These are phyloP conservation scores for Pseudogymnoascus sp. DNA, from an alignment of 2,329 filamentous ascomycete species.

Conservation along the genomic window DNA sequence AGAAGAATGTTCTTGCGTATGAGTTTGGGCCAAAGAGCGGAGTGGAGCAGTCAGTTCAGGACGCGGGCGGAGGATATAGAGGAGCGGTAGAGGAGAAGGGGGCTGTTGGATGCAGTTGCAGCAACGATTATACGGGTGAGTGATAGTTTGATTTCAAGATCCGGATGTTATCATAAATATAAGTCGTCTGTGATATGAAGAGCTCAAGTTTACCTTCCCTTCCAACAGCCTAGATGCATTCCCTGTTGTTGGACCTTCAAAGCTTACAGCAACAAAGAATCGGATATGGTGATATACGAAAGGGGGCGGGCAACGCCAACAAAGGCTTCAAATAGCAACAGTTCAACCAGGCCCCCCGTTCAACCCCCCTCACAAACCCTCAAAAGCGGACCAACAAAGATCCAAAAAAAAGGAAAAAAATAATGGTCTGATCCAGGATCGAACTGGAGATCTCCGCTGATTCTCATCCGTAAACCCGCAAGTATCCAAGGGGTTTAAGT, in stretches of 20 bases:
- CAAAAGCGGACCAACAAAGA: background rate
- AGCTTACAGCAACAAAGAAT: background rate
- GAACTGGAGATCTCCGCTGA: slow-evolving; percentile 3
- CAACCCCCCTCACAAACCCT: background rate
- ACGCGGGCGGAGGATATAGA: too few species aligned
- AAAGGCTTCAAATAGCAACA: background rate
- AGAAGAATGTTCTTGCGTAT: too few species aligned
- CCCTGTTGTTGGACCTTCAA: background rate
- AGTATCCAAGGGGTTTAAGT: background rate
- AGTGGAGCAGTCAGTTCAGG: too few species aligned
- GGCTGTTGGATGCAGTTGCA: too few species aligned
- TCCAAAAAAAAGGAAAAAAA: background rate
- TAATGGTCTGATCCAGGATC: background rate
- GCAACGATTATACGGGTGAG: too few species aligned
- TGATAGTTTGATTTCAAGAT: too few species aligned
- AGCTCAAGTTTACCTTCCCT: too few species aligned
- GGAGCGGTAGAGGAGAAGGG: too few species aligned
- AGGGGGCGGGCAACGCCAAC: background rate
- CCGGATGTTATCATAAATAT: too few species aligned
- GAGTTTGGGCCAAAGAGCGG: too few species aligned
- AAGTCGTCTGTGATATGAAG: too few species aligned
- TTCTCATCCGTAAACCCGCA: background rate
- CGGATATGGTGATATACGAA: background rate
- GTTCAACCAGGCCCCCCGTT: background rate
- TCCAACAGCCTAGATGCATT: background rate